These are phyloP conservation scores for Filobasidium floriforme DNA, from an alignment of 768 basidiomycete genomes.

Conservation along the genomic window DNA sequence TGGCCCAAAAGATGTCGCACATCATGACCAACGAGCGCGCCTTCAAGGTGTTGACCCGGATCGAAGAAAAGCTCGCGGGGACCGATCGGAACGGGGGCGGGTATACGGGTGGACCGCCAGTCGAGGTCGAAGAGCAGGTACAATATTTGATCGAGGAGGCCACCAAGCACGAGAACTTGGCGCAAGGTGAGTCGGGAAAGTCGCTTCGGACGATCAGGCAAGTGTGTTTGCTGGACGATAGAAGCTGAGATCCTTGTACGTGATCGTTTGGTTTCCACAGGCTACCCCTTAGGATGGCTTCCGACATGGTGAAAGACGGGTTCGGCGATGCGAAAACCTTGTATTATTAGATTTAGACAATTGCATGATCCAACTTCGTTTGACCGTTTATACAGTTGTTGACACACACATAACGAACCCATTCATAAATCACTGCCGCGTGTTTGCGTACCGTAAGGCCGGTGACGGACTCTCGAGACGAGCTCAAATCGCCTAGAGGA, in stretches of 20 bases:
- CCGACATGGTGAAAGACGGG: conserved; percentile 5
- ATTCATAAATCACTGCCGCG: not conserved
- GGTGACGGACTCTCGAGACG: no score
- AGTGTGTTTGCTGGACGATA: not conserved
- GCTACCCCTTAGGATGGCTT: conserved; percentile 3
- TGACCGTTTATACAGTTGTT: not conserved
- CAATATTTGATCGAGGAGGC: conserved; percentile 41
- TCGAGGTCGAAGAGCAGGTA: conserved; percentile 34
- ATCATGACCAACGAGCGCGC: conserved; percentile 42
- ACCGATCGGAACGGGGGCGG: conserved; percentile 10
- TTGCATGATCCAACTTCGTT: not conserved
- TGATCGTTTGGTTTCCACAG: not conserved
- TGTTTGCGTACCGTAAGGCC: no score
- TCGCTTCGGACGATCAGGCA: no score
- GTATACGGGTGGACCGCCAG: conserved; percentile 6
- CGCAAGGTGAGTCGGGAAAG: conserved; percentile 34
- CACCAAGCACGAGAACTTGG: conserved; percentile 37
- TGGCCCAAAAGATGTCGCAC: conserved; percentile 30
- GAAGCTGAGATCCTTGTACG: no score
- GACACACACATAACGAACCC: no score
- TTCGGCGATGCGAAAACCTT: not conserved
- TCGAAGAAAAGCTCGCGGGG: conserved; percentile 41
- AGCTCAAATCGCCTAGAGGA: conserved; percentile 12
- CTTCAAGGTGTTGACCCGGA: conserved; percentile 37
- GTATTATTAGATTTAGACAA: not conserved